Evolutionary conservation across 2,329 filamentous ascomycete genomes (phyloP), one percentile per base, ranked within the genome.

Genomic region (Colletotrichum truncatum): DNA sequence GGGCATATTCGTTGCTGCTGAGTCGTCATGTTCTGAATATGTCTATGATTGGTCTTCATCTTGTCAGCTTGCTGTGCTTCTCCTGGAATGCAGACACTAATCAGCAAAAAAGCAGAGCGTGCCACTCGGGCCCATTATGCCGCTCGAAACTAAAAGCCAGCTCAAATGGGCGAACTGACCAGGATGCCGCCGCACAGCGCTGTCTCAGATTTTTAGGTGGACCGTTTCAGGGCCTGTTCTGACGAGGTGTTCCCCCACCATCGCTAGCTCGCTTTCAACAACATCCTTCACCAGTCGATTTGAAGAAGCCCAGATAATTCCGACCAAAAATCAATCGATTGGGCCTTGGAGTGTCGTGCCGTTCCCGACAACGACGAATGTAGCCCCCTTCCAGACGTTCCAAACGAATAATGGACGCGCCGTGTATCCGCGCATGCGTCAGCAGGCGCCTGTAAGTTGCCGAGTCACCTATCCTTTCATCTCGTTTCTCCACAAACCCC

Each of bases 191-290:
- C 49, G 41, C 57, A 28, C 34, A 36, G 51, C 14, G 41, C 28
- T 32, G 62, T 65, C 62, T 65, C 62, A 56, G 62, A 62, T 49
- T 39, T 14, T 25, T 38, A 32, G 21, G 62, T 55, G 43, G 43
- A 26, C 21, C 34, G 62, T 65, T 65, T 65, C 62, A 65, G 62
- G 62, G 57, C 49, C 57, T 54, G 56, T 43, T 49, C 32, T 7
- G 34, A 32, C 16, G 52, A 38, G 25, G 51, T 39, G 18, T 39
- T 21, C 16, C 58, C 30, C 21, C 21, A 43, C 52, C 52, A 34
- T 12, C 30, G n/a, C 51, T n/a, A n/a, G 21, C n/a, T 8, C 41
- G 46, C 12, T 4, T 41, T 12, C 32, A 59, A 21, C 38, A 56
- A 28, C 54, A 51, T 32, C 28, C 58, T 21, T 43, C 53, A 54